Base-by-base conservation (phyloP, 345 rosid genomes). In the Salix koriyanagi region DNA sequence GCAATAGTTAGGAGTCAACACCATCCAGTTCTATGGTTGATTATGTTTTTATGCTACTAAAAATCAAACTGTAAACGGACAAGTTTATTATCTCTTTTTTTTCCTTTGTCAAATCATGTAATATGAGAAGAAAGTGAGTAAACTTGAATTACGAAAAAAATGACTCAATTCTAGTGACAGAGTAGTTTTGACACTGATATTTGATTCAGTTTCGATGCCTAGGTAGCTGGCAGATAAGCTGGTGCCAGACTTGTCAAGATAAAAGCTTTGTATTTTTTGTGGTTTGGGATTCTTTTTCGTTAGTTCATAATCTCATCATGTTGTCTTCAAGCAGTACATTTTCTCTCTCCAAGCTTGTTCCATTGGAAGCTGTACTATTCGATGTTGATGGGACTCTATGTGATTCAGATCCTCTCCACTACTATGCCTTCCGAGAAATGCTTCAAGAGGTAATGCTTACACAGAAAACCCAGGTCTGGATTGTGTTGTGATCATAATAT, bases 371-470 rank as follows among this genome's bases (percentile, higher is more conserved):
- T 8, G 86, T 96, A 52, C 73, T 94, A 60, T 96, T 96, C 71
- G 99, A 96, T 65, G 91, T 96, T 26, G 99, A 96, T 83, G 99
- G 99, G 81, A 96, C 97, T 21, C 89, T 96, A 1, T 94, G 98
- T 77, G 99, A 94, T 80, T 87, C 99, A n/a, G 97, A 94, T 86
- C 98, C 99, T 36, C 80, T 93, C 81, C 99, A 96, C 79, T 82
- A 77, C 72, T 32, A 84, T 25, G 89, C 94, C 76, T 96, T 92
- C 71, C 82, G 81, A 2, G 81, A 84, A 70, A 82, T 90, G 82
- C 97, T 96, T 77, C 91, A 79, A 85, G 91, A 92, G 98, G 99
- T 96, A 74, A 42, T 19, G 67, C 70, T 9, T 58, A n/a, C 1
- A 4, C 6, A 0, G 46, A 18, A 34, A 34, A 36, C 14, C 19